Conservation (phyloP, 108 stramenopile genomes). For the Conticribra weissflogii region DNA sequence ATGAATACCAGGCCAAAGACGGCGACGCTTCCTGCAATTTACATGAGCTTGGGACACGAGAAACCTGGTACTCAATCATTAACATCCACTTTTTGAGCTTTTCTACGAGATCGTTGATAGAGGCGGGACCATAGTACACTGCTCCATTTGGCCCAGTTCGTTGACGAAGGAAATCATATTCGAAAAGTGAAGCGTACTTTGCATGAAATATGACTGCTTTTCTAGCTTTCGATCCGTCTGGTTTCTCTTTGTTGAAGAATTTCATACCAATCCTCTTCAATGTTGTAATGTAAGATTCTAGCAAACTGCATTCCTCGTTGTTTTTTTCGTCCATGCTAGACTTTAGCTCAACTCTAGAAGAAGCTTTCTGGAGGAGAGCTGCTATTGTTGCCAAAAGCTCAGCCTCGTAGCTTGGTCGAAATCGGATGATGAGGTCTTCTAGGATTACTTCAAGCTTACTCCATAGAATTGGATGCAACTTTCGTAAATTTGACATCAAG, state of each 20-base stretch:
- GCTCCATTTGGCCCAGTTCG: neutral
- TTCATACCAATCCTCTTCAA: slow-evolving; percentile 71
- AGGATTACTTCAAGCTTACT: slow-evolving; percentile 89
- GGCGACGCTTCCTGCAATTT: slow-evolving; percentile 71
- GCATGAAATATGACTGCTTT: slow-evolving; percentile 76
- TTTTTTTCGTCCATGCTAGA: slow-evolving; percentile 33
- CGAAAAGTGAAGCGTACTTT: slow-evolving; percentile 67
- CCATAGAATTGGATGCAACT: slow-evolving; percentile 86
- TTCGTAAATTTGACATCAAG: slow-evolving; percentile 84
- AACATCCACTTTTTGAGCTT: slow-evolving; percentile 73
- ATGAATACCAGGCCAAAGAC: slow-evolving; percentile 69
- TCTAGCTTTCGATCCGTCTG: slow-evolving; percentile 49
- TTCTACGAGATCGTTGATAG: slow-evolving; percentile 55
- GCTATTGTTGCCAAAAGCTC: slow-evolving; percentile 87
- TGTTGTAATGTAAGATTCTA: slow-evolving; percentile 64
- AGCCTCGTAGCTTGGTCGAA: slow-evolving; percentile 90
- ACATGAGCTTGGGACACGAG: slow-evolving; percentile 56
- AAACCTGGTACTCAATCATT: slow-evolving; percentile 68
- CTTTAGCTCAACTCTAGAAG: slow-evolving; percentile 49
- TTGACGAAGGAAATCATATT: slow-evolving; percentile 61
- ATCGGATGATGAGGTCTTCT: slow-evolving; percentile 91
- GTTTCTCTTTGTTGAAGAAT: slow-evolving; percentile 62
- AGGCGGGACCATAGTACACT: neutral
- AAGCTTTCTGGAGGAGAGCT: slow-evolving; percentile 76
- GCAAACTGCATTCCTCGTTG: slow-evolving; percentile 54